These are phyloP conservation scores for Pseudisothecium myosuroides DNA, from an alignment of 225 moss, liverwort and hornwort genomes.

Conservation along the genomic window DNA sequence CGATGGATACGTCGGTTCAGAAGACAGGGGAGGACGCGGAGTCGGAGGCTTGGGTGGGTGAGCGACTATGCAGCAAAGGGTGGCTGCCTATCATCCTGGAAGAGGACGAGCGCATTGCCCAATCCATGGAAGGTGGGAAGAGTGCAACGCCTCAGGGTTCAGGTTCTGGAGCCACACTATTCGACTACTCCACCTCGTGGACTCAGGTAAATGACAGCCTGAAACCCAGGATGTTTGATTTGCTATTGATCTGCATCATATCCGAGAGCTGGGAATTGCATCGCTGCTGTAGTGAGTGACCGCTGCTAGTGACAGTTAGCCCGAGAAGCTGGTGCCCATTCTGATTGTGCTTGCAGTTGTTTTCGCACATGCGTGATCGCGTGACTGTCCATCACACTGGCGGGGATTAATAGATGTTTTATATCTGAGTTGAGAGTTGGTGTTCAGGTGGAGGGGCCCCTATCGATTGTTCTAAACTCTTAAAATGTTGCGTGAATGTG, in stretches of 20 bases:
- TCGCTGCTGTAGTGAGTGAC: too few species aligned
- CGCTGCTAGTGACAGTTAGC: too few species aligned
- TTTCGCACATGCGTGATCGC: background rate
- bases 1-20: background rate
- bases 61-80: conserved; percentile 59
- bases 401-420: too few species aligned
- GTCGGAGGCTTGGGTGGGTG: conserved; percentile 51
- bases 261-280: background rate
- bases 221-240: too few species aligned
- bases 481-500: too few species aligned
- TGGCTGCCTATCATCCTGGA: conserved; percentile 82
- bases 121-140: conserved; percentile 13
- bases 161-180: background rate
- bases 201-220: background rate
- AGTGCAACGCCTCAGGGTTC: background rate
- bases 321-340: background rate
- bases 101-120: conserved; percentile 56
- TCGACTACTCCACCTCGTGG: conserved; percentile 2
- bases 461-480: background rate
- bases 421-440: background rate
- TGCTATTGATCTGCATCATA: background rate
- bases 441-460: background rate
- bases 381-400: too few species aligned
- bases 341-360: too few species aligned
- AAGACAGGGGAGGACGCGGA: background rate